phyloP scores from a whole-genome alignment of 2,329 filamentous ascomycete species.

The Fusarium decemcellulare region DNA sequence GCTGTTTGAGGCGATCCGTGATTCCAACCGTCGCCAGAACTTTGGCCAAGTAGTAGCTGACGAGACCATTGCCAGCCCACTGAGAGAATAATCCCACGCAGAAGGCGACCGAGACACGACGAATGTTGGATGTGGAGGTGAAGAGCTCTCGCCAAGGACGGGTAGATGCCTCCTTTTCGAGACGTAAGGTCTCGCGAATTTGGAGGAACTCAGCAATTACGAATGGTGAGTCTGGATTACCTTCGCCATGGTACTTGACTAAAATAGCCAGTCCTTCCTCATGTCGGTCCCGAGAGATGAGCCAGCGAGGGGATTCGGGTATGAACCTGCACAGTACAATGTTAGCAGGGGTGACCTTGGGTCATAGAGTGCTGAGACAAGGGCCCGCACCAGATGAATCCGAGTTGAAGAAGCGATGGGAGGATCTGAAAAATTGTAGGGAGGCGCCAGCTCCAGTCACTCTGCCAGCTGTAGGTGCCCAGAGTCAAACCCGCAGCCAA shows the following conservation, averaged over 20 bases:
- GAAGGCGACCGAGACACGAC: conserved; percentile 45
- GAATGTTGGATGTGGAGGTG: conserved; percentile 45
- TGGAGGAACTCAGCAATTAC: conserved; percentile 35
- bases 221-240: conserved; percentile 17
- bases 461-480: conserved; percentile 54
- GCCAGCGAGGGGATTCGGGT: conserved; percentile 40
- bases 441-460: conserved; percentile 61
- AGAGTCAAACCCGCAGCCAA: conserved; percentile 50
- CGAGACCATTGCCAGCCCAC: conserved; percentile 33
- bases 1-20: conserved; percentile 53
- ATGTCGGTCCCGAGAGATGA: conserved; percentile 38
- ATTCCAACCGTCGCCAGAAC: conserved; percentile 33
- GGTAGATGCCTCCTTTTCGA: conserved; percentile 34
- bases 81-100: conserved; percentile 33
- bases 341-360: background rate
- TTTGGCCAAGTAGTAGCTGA: conserved; percentile 28
- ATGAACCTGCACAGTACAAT: conserved; percentile 16
- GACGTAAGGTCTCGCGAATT: conserved; percentile 33
- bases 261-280: conserved; percentile 36
- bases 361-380: background rate
- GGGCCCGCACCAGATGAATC: conserved; percentile 16
- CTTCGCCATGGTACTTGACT: conserved; percentile 37
- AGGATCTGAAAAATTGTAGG: conserved; percentile 61
- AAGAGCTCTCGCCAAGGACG: conserved; percentile 41
- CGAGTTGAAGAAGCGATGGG: conserved; percentile 40